Conservation (phyloP, 139 green algal genomes). For the Haematococcus lacustris region DNA sequence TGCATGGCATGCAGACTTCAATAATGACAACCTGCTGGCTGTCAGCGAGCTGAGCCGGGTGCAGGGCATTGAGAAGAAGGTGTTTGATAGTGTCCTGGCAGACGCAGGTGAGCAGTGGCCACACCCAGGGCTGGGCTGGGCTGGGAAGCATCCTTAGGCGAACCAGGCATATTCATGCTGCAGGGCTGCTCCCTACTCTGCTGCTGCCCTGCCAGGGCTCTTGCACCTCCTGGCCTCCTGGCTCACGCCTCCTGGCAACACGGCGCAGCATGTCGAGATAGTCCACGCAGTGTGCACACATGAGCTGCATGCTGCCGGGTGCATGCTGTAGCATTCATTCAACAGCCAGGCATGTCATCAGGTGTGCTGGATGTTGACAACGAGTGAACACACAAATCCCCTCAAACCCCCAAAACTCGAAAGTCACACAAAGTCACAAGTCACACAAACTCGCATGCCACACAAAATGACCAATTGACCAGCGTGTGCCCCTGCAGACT, state of each 20-base stretch:
- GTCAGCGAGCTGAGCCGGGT: constrained; percentile 5
- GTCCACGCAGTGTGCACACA: background rate
- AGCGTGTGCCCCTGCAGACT: constrained; percentile 5
- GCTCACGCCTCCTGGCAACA: background rate
- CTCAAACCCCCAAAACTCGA: too few species aligned
- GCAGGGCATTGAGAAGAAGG: constrained; percentile 23
- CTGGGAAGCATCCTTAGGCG: background rate
- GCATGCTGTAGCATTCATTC: background rate
- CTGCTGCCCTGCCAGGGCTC: background rate
- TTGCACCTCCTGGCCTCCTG: background rate
- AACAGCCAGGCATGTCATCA: background rate
- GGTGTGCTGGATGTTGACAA: background rate
- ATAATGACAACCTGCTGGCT: constrained; percentile 8
- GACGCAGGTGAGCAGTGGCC: background rate
- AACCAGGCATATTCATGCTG: too few species aligned
- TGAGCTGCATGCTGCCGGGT: background rate
- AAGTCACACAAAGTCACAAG: too few species aligned
- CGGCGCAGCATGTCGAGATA: background rate
- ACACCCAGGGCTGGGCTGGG: background rate
- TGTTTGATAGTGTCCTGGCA: constrained; percentile 4
- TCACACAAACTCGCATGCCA: too few species aligned
- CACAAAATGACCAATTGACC: background rate
- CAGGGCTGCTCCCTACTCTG: too few species aligned
- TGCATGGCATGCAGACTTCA: constrained; percentile 1
- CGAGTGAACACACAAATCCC: too few species aligned